phyloP scores from a whole-genome alignment of 257 asterid genomes.

The Scutellaria baicalensis region DNA sequence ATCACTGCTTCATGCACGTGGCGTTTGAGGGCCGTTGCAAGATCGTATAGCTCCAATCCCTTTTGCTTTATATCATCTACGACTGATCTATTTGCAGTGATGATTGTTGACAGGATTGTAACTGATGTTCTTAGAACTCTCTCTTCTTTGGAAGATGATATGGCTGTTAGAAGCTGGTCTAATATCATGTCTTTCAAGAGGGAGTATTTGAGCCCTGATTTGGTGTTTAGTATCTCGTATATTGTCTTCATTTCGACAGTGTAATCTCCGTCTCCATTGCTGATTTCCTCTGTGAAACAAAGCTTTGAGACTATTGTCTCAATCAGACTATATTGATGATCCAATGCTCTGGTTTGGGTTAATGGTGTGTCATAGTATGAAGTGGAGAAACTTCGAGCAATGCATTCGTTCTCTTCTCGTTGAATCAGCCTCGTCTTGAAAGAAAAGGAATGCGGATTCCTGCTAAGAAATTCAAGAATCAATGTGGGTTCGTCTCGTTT shows the following conservation, averaged over 20 bases:
- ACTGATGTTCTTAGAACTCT: conserved; percentile 65
- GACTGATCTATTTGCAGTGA: conserved; percentile 43
- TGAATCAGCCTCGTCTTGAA: conserved; percentile 13
- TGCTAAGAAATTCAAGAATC: conserved; percentile 13
- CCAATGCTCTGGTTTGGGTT: conserved; percentile 18
- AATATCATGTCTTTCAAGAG: conserved; percentile 68
- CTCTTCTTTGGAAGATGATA: conserved; percentile 67
- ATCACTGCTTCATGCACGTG: conserved; percentile 79
- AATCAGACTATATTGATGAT: neutral
- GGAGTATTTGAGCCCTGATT: conserved; percentile 66
- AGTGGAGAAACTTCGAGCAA: conserved; percentile 44
- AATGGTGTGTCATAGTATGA: conserved; percentile 24
- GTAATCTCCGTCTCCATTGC: conserved; percentile 41
- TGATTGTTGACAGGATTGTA: conserved; percentile 62
- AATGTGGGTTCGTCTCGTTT: neutral
- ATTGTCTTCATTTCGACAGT: conserved; percentile 59
- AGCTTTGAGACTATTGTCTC: conserved; percentile 69
- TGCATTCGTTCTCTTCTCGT: conserved; percentile 23
- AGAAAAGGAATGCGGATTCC: conserved; percentile 24
- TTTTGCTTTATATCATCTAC: conserved; percentile 66
- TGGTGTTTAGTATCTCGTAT: conserved; percentile 47
- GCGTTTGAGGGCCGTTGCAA: conserved; percentile 74
- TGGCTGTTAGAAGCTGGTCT: conserved; percentile 67
- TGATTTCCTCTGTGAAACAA: conserved; percentile 58
- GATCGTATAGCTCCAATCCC: conserved; percentile 63